Conservation (phyloP, 441 rosid genomes). For the Brassica hybrid region DNA sequence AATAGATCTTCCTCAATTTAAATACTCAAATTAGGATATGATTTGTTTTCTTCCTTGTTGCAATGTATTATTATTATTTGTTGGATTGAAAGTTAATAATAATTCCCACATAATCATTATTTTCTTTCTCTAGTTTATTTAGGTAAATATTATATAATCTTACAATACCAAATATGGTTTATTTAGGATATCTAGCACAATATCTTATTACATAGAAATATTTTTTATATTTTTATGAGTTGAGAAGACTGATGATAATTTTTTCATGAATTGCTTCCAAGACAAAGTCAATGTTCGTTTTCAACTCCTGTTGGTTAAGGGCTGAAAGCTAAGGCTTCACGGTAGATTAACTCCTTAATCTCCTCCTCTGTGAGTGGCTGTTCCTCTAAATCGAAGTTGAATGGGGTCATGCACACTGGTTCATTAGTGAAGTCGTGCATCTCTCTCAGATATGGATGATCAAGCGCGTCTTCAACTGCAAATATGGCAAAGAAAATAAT, state of each 20-base stretch:
- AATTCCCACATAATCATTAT: neutral
- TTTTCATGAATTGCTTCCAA: neutral
- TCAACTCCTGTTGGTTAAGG: conserved; percentile 51
- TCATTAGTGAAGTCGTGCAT: conserved; percentile 74
- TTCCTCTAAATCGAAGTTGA: conserved; percentile 75
- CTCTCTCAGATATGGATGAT: conserved; percentile 75
- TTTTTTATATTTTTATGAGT: neutral
- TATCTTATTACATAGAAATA: neutral
- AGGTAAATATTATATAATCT: neutral
- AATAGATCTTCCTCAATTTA: neutral
- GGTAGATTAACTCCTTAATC: conserved; percentile 78
- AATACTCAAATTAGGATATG: conserved; percentile 25
- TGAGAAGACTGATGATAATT: neutral
- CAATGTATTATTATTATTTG: conserved; percentile 24
- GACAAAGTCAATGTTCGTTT: conserved; percentile 13
- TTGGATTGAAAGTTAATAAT: neutral
- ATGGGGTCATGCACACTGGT: conserved; percentile 71
- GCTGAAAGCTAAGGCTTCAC: conserved; percentile 81
- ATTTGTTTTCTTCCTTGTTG: conserved; percentile 30
- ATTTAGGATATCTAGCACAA: neutral
- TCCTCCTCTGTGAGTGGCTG: conserved; percentile 68
- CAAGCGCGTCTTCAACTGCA: conserved; percentile 80
- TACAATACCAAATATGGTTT: neutral
- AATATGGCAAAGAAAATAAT: neutral
- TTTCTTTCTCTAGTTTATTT: neutral